These are phyloP conservation scores for Ustilago lituana DNA, from an alignment of 1,284 basidiomycete species.

Conservation along the genomic window DNA sequence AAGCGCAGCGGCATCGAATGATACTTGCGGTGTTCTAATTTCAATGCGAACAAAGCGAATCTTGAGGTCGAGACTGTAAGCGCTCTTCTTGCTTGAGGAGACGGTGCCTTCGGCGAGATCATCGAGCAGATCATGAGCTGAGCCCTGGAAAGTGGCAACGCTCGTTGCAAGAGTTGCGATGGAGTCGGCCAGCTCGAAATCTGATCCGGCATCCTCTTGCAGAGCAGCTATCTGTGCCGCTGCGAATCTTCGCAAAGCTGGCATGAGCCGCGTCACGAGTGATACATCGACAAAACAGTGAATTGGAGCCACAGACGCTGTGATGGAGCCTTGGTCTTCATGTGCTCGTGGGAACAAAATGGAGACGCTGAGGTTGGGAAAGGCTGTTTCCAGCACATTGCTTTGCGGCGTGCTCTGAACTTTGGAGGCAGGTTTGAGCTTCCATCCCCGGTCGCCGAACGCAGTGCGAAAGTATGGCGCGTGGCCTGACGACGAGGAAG, in stretches of 20 bases:
- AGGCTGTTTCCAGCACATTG: neutral
- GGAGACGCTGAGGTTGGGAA: neutral
- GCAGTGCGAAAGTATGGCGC: constrained; percentile 36
- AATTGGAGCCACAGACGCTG: constrained; percentile 25
- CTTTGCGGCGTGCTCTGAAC: neutral
- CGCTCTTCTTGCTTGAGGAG: neutral
- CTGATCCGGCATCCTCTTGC: neutral
- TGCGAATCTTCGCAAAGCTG: constrained; percentile 33
- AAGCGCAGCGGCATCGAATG: constrained; percentile 18
- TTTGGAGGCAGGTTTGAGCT: constrained; percentile 27
- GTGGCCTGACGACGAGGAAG: neutral
- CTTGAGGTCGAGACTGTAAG: constrained; percentile 17
- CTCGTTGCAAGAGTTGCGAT: constrained; percentile 40
- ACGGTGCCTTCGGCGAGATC: neutral
- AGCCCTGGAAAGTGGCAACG: constrained; percentile 27
- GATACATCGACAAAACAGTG: constrained; percentile 55
- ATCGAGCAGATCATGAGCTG: constrained; percentile 15
- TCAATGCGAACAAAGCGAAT: constrained; percentile 40
- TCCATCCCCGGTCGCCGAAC: constrained; percentile 53
- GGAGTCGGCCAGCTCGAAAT: constrained; percentile 19
- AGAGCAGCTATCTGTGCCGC: constrained; percentile 18
- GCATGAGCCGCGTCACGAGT: constrained; percentile 39
- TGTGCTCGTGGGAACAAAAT: neutral
- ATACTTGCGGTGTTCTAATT: constrained; percentile 37
- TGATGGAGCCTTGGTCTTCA: constrained; percentile 9